Evolutionary conservation across 345 rosid genomes (phyloP), one percentile per base, ranked within the genome.

Genomic region (Aethionema arabicum): DNA sequence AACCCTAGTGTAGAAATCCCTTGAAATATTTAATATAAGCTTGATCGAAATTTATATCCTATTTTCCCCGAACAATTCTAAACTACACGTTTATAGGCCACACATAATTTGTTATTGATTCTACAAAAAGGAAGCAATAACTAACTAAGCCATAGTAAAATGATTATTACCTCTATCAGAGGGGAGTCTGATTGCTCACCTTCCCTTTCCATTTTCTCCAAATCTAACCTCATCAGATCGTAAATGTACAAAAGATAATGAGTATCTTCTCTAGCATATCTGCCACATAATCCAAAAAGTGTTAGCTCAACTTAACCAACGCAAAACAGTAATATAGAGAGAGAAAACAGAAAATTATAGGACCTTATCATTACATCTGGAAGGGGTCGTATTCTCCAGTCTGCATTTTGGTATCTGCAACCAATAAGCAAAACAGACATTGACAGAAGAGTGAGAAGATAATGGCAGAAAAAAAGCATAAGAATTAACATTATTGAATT

Each of bases 231-330:
- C 98, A 92, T 89, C 56, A 75, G 5, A 72, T 92, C 96, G 78
- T 78, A 85, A 11, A 92, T 84, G 70, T 85, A 78, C 80, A 92
- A 72, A 68, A 87, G 77, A 75, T 87, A 92, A 78, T 92, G 97
- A 8, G 98, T 92, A 74, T 89, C 98, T 74, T 92, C 97, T 75
- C 97, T 81, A 49, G 88, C 98, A 80, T 92, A 92, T 82, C 98
- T 92, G 79, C 61, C 75, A 73, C 43, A 21, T 44, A 52, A 72
- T 50, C 30, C 36, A 52, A 64, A 64, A 57, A 11, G 58, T 35
- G 30, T 51, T 27, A 58, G 50, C 49, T 51, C 31, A 12, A 47
- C 41, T 33, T 52, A 56, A n/a, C 61, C 52, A 15, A 38, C 12
- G 33, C 6, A 45, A 44, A 29, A 52, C n/a, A 44, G 5, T 32